Conservation (phyloP, 139 green algal genomes). For the Coccomyxa sp. region DNA sequence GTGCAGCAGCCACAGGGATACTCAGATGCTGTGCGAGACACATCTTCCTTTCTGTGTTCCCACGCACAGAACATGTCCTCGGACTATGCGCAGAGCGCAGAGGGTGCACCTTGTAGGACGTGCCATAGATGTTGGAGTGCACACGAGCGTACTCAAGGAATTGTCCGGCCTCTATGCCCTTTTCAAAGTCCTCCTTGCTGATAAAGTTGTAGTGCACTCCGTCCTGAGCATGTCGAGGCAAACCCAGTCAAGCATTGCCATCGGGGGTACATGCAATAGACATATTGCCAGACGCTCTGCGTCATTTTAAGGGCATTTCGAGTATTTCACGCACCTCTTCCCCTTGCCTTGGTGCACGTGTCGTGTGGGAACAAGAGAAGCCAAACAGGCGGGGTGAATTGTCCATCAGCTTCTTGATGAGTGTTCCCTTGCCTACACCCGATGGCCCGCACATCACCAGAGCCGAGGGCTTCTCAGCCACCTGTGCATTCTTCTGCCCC, state of each 20-base stretch:
- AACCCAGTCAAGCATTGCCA: background rate
- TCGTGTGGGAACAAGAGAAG: slow-evolving; percentile 83
- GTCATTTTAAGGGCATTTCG: background rate
- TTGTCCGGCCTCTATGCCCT: slow-evolving; percentile 52
- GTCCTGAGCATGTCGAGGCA: slow-evolving; percentile 34
- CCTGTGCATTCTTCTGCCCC: background rate
- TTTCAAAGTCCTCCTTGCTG: slow-evolving; percentile 63
- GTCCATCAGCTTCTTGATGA: slow-evolving; percentile 65
- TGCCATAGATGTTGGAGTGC: slow-evolving; percentile 87
- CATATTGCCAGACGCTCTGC: no score
- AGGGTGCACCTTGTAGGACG: slow-evolving; percentile 43
- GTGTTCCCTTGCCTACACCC: slow-evolving; percentile 86
- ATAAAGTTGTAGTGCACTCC: slow-evolving; percentile 82
- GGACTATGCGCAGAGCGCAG: no score
- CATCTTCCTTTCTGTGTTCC: no score
- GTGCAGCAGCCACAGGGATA: no score
- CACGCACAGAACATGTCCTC: no score
- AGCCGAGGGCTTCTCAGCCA: slow-evolving; percentile 14
- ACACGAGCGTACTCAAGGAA: slow-evolving; percentile 87
- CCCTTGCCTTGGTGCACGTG: slow-evolving; percentile 48
- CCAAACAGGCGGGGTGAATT: slow-evolving; percentile 54
- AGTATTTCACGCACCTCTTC: slow-evolving; percentile 32
- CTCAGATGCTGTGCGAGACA: no score
- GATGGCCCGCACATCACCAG: slow-evolving; percentile 81
- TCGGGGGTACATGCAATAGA: background rate